phyloP scores from a whole-genome alignment of 805 yeast species.

The Cyberlindnera xylosilytica region DNA sequence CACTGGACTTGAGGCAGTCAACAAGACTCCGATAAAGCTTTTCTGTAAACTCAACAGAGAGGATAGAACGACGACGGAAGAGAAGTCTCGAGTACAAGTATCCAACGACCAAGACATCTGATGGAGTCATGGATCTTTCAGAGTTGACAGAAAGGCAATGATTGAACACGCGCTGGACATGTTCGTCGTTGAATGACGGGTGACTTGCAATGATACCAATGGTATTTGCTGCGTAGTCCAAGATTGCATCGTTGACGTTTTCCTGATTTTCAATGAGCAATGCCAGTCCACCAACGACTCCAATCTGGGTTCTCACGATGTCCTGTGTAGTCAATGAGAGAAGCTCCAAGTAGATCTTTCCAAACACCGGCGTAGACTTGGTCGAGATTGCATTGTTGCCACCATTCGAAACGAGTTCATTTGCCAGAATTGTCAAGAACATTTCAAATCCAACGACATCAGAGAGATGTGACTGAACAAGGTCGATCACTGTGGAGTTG shows the following conservation, averaged over 20 bases:
- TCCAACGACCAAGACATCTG: constrained; percentile 23
- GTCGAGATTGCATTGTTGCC: constrained; percentile 17
- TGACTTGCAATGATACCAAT: constrained; percentile 51
- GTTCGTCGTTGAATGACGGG: constrained; percentile 23
- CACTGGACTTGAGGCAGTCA: constrained; percentile 10
- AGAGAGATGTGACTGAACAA: constrained; percentile 24
- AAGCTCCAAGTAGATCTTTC: constrained; percentile 30
- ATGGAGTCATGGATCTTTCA: background rate
- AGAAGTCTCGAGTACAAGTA: constrained; percentile 45
- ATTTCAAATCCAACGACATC: constrained; percentile 34
- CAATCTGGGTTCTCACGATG: constrained; percentile 2
- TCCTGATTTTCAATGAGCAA: constrained; percentile 20
- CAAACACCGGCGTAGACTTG: constrained; percentile 31
- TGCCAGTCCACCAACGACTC: constrained; percentile 26
- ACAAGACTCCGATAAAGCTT: constrained; percentile 2
- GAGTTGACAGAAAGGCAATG: constrained; percentile 5
- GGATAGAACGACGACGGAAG: constrained; percentile 14
- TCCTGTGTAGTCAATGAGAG: constrained; percentile 25
- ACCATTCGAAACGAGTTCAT: constrained; percentile 20
- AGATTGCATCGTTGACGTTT: constrained; percentile 22
- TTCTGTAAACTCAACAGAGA: background rate
- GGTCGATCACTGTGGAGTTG: constrained; percentile 49
- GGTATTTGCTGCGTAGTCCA: constrained; percentile 38
- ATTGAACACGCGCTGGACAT: constrained; percentile 8
- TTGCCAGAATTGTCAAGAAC: constrained; percentile 20